Percentiles rank a stretch among this genome's conserved stretches.
Evolutionary conservation across 805 yeast species (phyloP).

Genomic region (Suhomyces emberorum): DNA sequence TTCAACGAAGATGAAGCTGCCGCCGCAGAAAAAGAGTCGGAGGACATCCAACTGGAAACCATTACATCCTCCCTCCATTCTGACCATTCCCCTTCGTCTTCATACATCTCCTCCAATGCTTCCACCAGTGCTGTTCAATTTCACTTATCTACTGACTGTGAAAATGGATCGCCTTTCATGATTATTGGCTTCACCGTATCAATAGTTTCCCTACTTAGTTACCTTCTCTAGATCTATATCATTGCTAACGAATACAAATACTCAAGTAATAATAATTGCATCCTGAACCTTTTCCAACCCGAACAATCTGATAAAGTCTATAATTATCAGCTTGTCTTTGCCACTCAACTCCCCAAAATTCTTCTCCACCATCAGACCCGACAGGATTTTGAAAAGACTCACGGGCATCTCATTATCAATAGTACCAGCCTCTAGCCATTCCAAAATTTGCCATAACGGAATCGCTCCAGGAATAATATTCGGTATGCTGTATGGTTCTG

Average conservation of each 20-base stretch:
- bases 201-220: conserved; percentile 9
- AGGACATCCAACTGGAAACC: not conserved
- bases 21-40: conserved; percentile 3
- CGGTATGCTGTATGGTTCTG: conserved; percentile 25
- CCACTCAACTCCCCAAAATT: conserved; percentile 20
- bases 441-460: conserved; percentile 45
- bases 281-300: conserved; percentile 37
- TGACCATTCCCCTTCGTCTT: not conserved
- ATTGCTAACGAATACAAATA: conserved; percentile 10
- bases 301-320: conserved; percentile 43
- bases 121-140: conserved; percentile 6
- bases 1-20: conserved; percentile 13
- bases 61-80: not conserved
- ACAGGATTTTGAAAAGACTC: conserved; percentile 10
- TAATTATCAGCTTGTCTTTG: conserved; percentile 23
- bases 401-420: conserved; percentile 17
- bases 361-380: conserved; percentile 18
- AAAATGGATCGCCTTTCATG: conserved; percentile 10
- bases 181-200: conserved; percentile 7
- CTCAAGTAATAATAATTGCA: too few species aligned
- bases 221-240: conserved; percentile 8
- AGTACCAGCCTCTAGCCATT: conserved; percentile 27
- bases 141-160: conserved; percentile 9
- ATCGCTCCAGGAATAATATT: conserved; percentile 49
- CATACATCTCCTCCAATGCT: not conserved